Evolutionary conservation across 441 rosid genomes (phyloP).

Genomic region (Adansonia rubrostipa): DNA sequence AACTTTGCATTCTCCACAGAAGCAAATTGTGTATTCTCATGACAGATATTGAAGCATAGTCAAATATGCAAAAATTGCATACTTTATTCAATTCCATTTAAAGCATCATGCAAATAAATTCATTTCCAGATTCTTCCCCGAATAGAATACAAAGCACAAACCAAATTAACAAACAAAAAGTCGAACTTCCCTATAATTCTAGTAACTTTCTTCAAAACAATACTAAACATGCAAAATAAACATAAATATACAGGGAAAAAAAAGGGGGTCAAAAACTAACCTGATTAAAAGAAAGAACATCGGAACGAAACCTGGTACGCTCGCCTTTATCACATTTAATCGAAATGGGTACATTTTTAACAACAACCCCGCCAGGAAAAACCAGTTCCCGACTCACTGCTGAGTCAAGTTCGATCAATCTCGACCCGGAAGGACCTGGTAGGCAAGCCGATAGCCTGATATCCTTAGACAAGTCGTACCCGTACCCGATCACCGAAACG

Average conservation of each 20-base stretch:
- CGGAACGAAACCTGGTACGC: conserved; percentile 78
- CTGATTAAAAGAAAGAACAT: conserved; percentile 85
- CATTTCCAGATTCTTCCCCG: background rate
- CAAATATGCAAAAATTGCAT: background rate
- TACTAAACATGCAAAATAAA: background rate
- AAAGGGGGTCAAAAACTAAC: conserved; percentile 33
- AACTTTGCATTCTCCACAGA: background rate
- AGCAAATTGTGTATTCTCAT: background rate
- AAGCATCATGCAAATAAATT: background rate
- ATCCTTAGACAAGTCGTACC: conserved; percentile 72
- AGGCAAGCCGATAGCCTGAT: conserved; percentile 65
- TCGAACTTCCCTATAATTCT: background rate
- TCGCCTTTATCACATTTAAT: conserved; percentile 97
- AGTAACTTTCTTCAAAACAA: background rate
- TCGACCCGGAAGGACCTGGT: conserved; percentile 52
- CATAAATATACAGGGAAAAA: background rate
- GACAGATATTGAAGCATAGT: background rate
- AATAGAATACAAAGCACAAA: background rate
- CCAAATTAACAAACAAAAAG: background rate
- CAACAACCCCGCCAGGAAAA: conserved; percentile 80
- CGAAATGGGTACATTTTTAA: conserved; percentile 54
- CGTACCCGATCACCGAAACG: conserved; percentile 82
- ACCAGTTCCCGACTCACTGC: conserved; percentile 54
- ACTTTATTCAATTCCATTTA: background rate
- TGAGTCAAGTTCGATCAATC: conserved; percentile 63